Evolutionary conservation across 352 stramenopile species (phyloP), one percentile per base, ranked within the genome.

Genomic region (Globisporangium lucens): DNA sequence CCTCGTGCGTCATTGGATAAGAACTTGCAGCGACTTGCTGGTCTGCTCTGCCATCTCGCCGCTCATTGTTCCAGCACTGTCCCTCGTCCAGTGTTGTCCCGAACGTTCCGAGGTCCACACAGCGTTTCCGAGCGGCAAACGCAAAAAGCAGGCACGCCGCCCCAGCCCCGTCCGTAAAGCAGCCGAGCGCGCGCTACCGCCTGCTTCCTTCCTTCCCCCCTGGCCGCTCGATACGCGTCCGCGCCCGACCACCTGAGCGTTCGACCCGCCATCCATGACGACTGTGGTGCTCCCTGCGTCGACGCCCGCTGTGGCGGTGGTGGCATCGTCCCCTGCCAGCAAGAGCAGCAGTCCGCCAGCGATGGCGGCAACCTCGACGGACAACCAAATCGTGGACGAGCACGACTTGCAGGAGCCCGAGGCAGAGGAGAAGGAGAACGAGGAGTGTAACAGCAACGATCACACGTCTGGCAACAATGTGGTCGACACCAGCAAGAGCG

Each of bases 241-340:
- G 38, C 38, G 12, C 36, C 36, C 15, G 36, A 13, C 38, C 12
- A 46, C 38, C 38, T 46, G 38, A 46, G 24, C 24, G 24, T 24
- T 3, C 29, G 53, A 57, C 29, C 27, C 27, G 52, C 17, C 24
- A 35, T n/a, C 27, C 52, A 89, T 90, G 82, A 89, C 80, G 10
- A 85, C 78, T 10, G 74, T 86, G 27, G 74, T 88, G 35, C 66
- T 89, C 29, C 76, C 82, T 52, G 72, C 77, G 15, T 55, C 79
- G 10, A 70, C 74, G 13, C 17, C 68, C 7, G 27, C 74, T n/a
- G 61, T 65, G 4, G 67, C 75, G 4, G 66, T 53, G 24, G 56
- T 74, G 13, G 68, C 61, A 5, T 49, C 65, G 4, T 61, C 65
- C 2, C 36, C 76, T n/a, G 33, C 61, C 63, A 74, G 47, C 61